These are phyloP conservation scores for Penicillium coprophilum DNA, from an alignment of 495 filamentous ascomycete genomes.

Conservation along the genomic window DNA sequence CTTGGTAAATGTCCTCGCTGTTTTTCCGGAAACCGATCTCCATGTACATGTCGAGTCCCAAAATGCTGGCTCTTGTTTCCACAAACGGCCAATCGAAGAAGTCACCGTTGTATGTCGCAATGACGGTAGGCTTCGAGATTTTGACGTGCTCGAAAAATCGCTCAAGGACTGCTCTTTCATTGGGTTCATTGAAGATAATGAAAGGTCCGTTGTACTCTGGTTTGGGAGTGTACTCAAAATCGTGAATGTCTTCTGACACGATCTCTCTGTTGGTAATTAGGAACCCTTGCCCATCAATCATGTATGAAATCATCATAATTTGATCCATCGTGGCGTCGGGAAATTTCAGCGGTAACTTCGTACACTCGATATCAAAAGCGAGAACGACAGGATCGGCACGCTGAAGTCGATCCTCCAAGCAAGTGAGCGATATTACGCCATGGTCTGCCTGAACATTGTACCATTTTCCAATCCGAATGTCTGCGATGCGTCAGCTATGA, in stretches of 20 bases:
- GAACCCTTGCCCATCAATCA: conserved; percentile 99
- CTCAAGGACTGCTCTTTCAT: conserved; percentile 84
- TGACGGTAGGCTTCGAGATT: conserved; percentile 89
- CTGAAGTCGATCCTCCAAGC: conserved; percentile 83
- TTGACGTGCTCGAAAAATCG: conserved; percentile 96
- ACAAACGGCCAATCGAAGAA: conserved; percentile 99
- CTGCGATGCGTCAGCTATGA: conserved; percentile 43
- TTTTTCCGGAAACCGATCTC: conserved; percentile 97
- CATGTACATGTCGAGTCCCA: conserved; percentile 99
- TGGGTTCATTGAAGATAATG: conserved; percentile 96
- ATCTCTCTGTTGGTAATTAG: conserved; percentile 98
- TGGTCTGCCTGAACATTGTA: conserved; percentile 95
- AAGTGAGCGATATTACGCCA: conserved; percentile 74
- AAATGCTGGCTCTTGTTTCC: conserved; percentile 84
- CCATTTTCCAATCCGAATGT: conserved; percentile 96
- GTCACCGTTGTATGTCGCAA: conserved; percentile 99
- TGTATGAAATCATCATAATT: conserved; percentile 99
- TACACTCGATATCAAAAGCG: conserved; percentile 98
- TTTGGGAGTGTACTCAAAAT: conserved; percentile 98
- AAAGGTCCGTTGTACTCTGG: conserved; percentile 94
- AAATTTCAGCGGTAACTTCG: conserved; percentile 94
- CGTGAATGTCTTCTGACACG: conserved; percentile 93
- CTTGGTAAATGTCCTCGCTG: conserved; percentile 92
- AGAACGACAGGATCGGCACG: conserved; percentile 93
- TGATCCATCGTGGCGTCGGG: conserved; percentile 95